A percentile compares a stretch with the other conserved stretches of the same genome.
phyloP scores from a whole-genome alignment of 2,329 filamentous ascomycete genomes.

The Exophiala spinifera region DNA sequence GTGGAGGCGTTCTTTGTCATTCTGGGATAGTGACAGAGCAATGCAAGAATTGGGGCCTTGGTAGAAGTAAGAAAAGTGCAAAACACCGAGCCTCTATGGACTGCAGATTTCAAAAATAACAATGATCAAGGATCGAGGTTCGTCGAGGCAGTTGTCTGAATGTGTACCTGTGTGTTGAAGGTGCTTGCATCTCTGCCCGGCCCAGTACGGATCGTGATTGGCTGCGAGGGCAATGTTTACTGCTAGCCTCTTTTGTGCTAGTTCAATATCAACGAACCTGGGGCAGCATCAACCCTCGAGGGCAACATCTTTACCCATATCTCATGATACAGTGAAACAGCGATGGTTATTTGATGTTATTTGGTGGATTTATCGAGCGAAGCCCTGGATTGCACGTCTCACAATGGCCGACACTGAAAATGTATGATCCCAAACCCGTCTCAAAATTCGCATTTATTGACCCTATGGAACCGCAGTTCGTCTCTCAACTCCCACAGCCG shows the following conservation, averaged over 20 bases:
- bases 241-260: not conserved
- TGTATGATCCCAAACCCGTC: slow-evolving; percentile 13
- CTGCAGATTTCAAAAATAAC: too few relatives aligned
- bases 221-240: not conserved
- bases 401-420: slow-evolving; percentile 25
- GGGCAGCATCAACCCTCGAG: not conserved
- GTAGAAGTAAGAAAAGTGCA: too few relatives aligned
- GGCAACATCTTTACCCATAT: slow-evolving; percentile 1
- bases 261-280: not conserved
- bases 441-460: not conserved
- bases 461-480: slow-evolving; percentile 24
- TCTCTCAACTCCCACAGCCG: slow-evolving; percentile 37
- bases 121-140: too few relatives aligned
- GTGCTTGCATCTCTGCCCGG: not conserved
- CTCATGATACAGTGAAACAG: not conserved
- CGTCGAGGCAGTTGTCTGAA: too few relatives aligned
- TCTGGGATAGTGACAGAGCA: too few relatives aligned
- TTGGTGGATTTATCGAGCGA: too few relatives aligned
- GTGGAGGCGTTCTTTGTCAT: too few relatives aligned
- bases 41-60: too few relatives aligned
- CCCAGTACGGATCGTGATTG: not conserved
- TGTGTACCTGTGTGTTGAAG: too few relatives aligned
- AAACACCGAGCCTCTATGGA: too few relatives aligned
- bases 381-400: not conserved
- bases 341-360: slow-evolving; percentile 2